These are phyloP conservation scores for Aphanomyces astaci DNA, from an alignment of 352 stramenopile genomes.

Conservation along the genomic window DNA sequence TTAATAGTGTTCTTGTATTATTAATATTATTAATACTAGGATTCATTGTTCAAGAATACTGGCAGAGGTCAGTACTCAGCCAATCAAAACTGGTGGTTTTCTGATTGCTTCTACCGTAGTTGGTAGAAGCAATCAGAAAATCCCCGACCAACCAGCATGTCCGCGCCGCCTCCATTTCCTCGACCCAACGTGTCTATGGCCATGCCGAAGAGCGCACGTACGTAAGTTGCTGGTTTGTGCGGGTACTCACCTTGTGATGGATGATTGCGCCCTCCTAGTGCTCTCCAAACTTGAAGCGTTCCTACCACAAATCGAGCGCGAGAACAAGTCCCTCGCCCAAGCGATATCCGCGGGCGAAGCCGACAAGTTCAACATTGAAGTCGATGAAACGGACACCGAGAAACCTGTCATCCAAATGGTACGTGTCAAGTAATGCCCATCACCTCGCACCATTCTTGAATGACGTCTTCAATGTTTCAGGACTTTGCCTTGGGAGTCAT, in stretches of 20 bases:
- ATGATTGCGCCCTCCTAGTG: conserved; percentile 34
- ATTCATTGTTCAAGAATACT: background rate
- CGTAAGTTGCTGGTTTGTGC: conserved; percentile 14
- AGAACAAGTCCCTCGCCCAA: conserved; percentile 69
- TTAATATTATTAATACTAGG: background rate
- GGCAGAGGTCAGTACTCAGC: background rate
- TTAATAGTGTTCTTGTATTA: background rate
- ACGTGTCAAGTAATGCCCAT: background rate
- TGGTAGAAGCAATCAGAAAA: too few relatives aligned
- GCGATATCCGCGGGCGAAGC: conserved; percentile 48
- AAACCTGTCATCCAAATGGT: conserved; percentile 71
- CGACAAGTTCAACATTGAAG: conserved; percentile 67
- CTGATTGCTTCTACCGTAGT: too few relatives aligned
- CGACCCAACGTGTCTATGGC: background rate
- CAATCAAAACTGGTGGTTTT: conserved; percentile 14
- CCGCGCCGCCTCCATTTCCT: background rate
- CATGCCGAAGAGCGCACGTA: conserved; percentile 57
- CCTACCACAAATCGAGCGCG: conserved; percentile 55
- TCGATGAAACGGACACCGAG: conserved; percentile 29
- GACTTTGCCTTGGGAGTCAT: conserved; percentile 71
- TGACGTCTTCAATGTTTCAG: too few relatives aligned
- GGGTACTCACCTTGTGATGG: background rate
- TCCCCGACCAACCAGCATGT: too few relatives aligned
- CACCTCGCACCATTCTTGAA: too few relatives aligned
- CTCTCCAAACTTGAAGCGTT: conserved; percentile 69